Evolutionary conservation across 805 yeast genomes (phyloP).

Genomic region (Candida chilensis): DNA sequence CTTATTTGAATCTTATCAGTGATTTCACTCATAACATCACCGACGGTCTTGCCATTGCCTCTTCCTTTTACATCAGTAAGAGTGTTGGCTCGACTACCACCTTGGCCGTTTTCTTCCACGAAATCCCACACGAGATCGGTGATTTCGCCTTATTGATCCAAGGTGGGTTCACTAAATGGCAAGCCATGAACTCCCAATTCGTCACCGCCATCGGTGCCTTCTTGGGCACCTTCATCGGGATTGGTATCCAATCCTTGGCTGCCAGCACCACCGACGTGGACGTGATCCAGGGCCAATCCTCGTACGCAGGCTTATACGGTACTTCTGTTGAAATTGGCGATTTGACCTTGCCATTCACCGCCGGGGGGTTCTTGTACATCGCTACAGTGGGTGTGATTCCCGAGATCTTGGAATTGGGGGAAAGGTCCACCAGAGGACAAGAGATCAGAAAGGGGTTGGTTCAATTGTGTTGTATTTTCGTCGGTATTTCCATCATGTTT

Average conservation of each 20-base stretch:
- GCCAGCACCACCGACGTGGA: constrained; percentile 5
- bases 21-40: constrained; percentile 71
- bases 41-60: constrained; percentile 68
- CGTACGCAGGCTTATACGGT: constrained; percentile 28
- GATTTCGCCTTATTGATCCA: constrained; percentile 67
- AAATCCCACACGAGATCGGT: constrained; percentile 76
- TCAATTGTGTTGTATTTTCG: constrained; percentile 39
- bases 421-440: constrained; percentile 19
- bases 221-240: constrained; percentile 59
- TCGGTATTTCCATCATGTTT: constrained; percentile 55
- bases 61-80: constrained; percentile 55
- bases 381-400: constrained; percentile 74
- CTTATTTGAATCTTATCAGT: constrained; percentile 58
- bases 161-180: constrained; percentile 58
- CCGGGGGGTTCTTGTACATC: constrained; percentile 70
- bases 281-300: background rate
- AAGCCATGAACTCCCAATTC: constrained; percentile 60
- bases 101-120: constrained; percentile 66
- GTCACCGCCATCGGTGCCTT: constrained; percentile 58
- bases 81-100: constrained; percentile 61
- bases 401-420: constrained; percentile 43
- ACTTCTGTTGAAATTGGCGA: constrained; percentile 43
- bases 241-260: constrained; percentile 37
- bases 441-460: constrained; percentile 28
- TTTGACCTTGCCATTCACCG: constrained; percentile 58